phyloP scores from a whole-genome alignment of 257 asterid species.

The Jaltomata sinuosa region DNA sequence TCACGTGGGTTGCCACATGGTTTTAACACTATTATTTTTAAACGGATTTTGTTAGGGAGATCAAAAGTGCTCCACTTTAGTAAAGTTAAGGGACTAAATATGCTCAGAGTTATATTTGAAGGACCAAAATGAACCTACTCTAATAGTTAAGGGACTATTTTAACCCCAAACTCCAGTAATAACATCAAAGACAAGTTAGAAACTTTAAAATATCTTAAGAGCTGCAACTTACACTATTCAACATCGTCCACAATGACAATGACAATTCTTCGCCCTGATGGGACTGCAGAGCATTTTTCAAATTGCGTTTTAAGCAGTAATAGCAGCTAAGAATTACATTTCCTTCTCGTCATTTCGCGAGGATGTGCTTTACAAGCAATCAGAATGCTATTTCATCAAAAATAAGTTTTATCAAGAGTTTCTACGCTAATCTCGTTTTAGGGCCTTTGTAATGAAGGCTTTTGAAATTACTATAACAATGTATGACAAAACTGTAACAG shows the following conservation, averaged over 20 bases:
- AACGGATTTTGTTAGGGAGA: no score
- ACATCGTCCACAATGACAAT: neutral
- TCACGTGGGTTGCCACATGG: no score
- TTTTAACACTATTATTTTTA: no score
- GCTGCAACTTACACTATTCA: neutral
- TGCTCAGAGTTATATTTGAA: no score
- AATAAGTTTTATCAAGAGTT: neutral
- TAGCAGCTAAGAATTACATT: neutral
- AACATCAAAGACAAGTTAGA: neutral
- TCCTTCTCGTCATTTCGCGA: neutral
- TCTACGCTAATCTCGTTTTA: slow-evolving; percentile 62
- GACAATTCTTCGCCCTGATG: neutral
- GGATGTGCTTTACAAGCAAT: neutral
- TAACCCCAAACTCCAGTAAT: no score
- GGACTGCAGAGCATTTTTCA: neutral
- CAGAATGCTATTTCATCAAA: slow-evolving; percentile 1
- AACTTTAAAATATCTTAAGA: neutral
- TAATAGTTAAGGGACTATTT: no score
- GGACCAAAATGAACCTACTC: no score
- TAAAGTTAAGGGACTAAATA: no score
- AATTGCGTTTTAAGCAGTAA: neutral
- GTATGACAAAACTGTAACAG: slow-evolving; percentile 54
- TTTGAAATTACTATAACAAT: slow-evolving; percentile 37
- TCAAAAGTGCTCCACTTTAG: no score
- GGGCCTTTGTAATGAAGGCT: slow-evolving; percentile 69